These are phyloP conservation scores for Komagataella pseudopastoris DNA, from an alignment of 805 yeast genomes.

Conservation along the genomic window DNA sequence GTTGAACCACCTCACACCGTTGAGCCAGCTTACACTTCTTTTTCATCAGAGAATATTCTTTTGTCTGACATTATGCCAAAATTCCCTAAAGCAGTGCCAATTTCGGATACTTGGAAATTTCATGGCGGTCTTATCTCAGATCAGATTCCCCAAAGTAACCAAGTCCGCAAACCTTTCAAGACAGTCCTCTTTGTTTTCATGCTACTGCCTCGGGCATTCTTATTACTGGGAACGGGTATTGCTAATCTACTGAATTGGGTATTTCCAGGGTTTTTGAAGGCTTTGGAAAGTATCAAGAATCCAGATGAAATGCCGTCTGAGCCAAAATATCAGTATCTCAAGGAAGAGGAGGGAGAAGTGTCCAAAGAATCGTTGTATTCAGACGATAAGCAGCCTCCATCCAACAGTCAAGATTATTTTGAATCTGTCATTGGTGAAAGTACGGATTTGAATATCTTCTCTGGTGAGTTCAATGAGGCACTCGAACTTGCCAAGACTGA, in stretches of 20 bases:
- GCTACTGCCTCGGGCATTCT: conserved; percentile 38
- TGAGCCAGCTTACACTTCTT: conserved; percentile 3
- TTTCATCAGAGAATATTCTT: not conserved
- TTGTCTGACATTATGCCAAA: conserved; percentile 15
- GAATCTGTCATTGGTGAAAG: conserved; percentile 11
- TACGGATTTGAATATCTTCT: conserved; percentile 14
- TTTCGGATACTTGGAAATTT: conserved; percentile 21
- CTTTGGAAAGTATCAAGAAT: conserved; percentile 14
- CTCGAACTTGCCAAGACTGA: conserved; percentile 22
- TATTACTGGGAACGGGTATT: conserved; percentile 26
- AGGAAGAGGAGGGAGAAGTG: conserved; percentile 2
- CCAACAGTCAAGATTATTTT: conserved; percentile 6
- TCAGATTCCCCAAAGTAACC: not conserved
- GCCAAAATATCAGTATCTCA: conserved; percentile 11
- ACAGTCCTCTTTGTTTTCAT: conserved; percentile 38
- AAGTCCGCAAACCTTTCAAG: conserved; percentile 6
- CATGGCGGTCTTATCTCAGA: conserved; percentile 14
- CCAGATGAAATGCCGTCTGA: conserved; percentile 17
- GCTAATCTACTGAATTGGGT: conserved; percentile 18
- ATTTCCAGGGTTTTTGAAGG: conserved; percentile 18
- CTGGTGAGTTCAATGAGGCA: conserved; percentile 27
- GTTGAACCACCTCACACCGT: conserved; percentile 3
- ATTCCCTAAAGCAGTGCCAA: conserved; percentile 21
- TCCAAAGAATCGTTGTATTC: conserved; percentile 4
- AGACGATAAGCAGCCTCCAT: conserved; percentile 8